Conservation (phyloP, 176 grass and related monocot species). For the Saccharum officinarum region DNA sequence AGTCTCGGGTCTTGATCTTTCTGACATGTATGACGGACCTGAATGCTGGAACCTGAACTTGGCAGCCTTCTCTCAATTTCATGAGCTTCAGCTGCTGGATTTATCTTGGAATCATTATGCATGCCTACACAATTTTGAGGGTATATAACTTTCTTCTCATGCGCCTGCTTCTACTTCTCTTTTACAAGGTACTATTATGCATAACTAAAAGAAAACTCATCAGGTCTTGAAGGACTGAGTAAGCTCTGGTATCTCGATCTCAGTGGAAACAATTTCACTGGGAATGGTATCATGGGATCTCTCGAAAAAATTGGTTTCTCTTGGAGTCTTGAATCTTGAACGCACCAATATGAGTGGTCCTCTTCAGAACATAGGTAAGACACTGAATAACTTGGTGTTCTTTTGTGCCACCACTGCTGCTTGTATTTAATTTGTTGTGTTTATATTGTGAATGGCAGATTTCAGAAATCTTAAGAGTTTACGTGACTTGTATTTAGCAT, state of each 20-base stretch:
- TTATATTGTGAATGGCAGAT: too few species aligned
- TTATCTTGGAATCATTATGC: too few species aligned
- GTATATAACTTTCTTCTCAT: too few species aligned
- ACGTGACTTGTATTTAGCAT: not conserved
- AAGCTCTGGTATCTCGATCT: not conserved
- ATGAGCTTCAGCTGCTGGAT: not conserved
- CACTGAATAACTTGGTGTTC: too few species aligned
- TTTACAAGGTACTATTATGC: too few species aligned
- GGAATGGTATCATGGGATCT: not conserved
- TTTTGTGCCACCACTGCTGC: too few species aligned
- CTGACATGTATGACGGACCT: too few species aligned
- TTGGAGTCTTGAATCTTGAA: not conserved
- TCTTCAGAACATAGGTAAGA: not conserved
- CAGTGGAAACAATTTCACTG: not conserved
- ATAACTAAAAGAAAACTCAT: too few species aligned
- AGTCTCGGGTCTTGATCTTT: not conserved
- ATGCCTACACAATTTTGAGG: too few species aligned
- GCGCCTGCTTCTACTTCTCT: too few species aligned
- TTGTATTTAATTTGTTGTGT: too few species aligned
- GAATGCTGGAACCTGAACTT: not conserved
- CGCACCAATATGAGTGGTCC: not conserved
- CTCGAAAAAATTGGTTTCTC: conserved; percentile 10
- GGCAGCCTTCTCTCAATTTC: conserved; percentile 12
- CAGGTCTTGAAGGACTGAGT: not conserved
- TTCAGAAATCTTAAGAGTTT: not conserved